phyloP scores from a whole-genome alignment of 805 yeast genomes.

The Lipomyces orientalis region DNA sequence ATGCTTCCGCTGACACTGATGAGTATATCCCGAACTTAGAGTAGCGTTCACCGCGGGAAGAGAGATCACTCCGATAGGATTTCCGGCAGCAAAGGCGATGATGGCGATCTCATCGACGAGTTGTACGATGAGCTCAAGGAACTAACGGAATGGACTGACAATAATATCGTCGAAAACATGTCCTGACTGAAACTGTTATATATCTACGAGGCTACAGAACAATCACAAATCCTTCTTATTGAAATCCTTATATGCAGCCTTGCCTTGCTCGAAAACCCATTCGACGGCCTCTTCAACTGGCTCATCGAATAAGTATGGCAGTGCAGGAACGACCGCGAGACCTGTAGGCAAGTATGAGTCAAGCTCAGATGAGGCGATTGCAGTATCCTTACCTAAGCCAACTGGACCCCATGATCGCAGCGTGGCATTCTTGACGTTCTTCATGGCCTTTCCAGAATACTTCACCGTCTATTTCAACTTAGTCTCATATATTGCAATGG shows the following conservation, averaged over 20 bases:
- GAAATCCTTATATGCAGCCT: conserved; percentile 26
- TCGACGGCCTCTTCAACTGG: conserved; percentile 78
- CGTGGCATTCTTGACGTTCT: conserved; percentile 55
- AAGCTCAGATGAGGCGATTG: too few species aligned
- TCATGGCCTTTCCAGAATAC: conserved; percentile 67
- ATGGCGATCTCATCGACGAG: not conserved
- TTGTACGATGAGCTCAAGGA: not conserved
- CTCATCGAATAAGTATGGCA: conserved; percentile 81
- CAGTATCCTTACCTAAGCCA: too few species aligned
- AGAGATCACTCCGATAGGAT: not conserved
- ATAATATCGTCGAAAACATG: not conserved
- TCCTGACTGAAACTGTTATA: not conserved
- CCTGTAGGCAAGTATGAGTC: too few species aligned
- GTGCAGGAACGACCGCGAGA: conserved; percentile 72
- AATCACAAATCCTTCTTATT: conserved; percentile 29
- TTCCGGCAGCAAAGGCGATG: not conserved
- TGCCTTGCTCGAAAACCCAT: conserved; percentile 54
- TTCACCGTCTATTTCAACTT: conserved; percentile 54
- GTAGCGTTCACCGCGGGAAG: not conserved
- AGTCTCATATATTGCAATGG: not conserved
- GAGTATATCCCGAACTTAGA: too few species aligned
- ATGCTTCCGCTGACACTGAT: too few species aligned
- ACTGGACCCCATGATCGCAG: conserved; percentile 76
- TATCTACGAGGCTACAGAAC: conserved; percentile 1
- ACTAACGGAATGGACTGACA: not conserved